Conservation (phyloP, 2,329 filamentous ascomycete species). For the Purpureocillium takamizusanense region DNA sequence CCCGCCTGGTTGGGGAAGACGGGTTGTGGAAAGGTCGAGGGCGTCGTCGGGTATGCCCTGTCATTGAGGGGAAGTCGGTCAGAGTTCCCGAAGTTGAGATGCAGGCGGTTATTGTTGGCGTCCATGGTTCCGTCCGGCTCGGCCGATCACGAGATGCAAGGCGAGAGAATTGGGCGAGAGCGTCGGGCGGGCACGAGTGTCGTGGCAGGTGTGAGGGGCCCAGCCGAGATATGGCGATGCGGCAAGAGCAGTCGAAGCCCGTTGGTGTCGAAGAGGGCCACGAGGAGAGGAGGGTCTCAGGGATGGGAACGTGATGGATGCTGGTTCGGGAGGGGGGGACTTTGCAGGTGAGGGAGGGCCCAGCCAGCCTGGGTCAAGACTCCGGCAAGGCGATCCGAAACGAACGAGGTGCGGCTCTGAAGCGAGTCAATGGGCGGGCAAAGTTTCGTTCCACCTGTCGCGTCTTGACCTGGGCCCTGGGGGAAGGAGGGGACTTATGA, state of each 20-base stretch:
- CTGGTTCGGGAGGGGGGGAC: neutral
- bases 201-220: too few species aligned
- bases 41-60: conserved; percentile 75
- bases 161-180: neutral
- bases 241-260: too few species aligned
- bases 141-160: neutral
- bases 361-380: neutral
- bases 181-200: neutral
- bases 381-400: neutral
- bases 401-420: neutral
- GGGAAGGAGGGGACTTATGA: too few species aligned
- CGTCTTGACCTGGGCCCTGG: too few species aligned
- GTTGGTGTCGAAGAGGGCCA: too few species aligned
- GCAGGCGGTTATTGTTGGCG: conserved; percentile 51
- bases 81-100: conserved; percentile 59
- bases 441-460: too few species aligned
- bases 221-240: too few species aligned
- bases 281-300: too few species aligned
- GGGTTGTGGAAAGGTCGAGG: conserved; percentile 92
- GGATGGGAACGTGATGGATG: too few species aligned
- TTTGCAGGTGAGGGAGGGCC: neutral
- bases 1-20: conserved; percentile 42
- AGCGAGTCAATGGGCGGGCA: neutral
- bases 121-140: conserved; percentile 29
- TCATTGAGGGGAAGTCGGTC: conserved; percentile 54